A percentile compares a stretch with the other conserved stretches of the same genome.
Evolutionary conservation across 2,329 filamentous ascomycete genomes (phyloP).

Genomic region (Ophiosphaerella herpotricha): DNA sequence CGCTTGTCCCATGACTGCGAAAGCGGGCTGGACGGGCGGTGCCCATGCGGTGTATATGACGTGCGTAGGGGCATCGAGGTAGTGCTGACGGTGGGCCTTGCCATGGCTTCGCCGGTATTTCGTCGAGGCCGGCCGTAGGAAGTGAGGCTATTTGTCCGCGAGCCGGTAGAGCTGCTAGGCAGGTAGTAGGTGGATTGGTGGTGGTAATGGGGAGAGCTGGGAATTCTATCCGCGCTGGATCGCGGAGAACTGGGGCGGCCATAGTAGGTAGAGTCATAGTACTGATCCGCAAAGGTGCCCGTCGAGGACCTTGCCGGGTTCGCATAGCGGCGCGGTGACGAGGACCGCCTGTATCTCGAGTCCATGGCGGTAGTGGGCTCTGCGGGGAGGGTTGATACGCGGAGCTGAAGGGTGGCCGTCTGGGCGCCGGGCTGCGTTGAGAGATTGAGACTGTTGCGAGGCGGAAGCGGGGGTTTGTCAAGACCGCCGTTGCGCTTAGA

Average conservation of each 20-base stretch:
- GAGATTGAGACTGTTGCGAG: conserved; percentile 28
- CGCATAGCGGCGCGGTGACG: conserved; percentile 40
- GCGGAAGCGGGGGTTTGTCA: conserved; percentile 30
- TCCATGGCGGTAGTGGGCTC: conserved; percentile 34
- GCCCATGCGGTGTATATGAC: conserved; percentile 25
- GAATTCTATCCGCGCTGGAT: conserved; percentile 40
- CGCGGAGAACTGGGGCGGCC: conserved; percentile 40
- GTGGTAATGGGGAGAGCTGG: conserved; percentile 30
- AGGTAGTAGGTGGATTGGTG: conserved; percentile 28
- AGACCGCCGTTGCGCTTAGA: conserved; percentile 22
- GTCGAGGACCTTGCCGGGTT: conserved; percentile 44
- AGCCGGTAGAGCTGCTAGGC: conserved; percentile 31
- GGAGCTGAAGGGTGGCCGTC: conserved; percentile 27
- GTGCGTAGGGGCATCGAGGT: conserved; percentile 40
- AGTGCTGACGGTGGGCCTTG: conserved; percentile 42
- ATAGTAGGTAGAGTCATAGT: conserved; percentile 38
- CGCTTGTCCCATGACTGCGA: conserved; percentile 41
- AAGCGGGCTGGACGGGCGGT: conserved; percentile 49
- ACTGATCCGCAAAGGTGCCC: conserved; percentile 43
- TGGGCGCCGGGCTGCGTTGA: conserved; percentile 24
- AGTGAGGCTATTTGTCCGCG: conserved; percentile 38
- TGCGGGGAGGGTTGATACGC: conserved; percentile 4
- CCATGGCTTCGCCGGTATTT: conserved; percentile 47
- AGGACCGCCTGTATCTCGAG: conserved; percentile 40
- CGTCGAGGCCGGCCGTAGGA: conserved; percentile 53